phyloP scores from a whole-genome alignment of 2,329 filamentous ascomycete genomes.

The Ascomycota sp. region DNA sequence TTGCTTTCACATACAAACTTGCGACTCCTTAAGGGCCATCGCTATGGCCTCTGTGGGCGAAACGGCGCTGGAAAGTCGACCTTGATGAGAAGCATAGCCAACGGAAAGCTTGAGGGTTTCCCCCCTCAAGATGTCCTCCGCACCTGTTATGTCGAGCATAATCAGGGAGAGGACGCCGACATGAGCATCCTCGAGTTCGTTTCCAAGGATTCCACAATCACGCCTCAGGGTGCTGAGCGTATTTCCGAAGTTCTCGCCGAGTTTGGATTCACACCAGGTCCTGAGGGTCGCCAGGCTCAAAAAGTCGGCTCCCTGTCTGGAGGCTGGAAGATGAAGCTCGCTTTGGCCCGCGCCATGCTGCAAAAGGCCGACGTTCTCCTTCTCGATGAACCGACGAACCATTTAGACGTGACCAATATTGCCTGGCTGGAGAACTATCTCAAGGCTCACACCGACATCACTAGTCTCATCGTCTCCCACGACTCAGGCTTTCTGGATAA shows the following conservation, averaged over 20 bases:
- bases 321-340: constrained; percentile 99
- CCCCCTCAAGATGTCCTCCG: constrained; percentile 78
- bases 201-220: constrained; percentile 70
- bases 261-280: constrained; percentile 83
- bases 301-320: constrained; percentile 88
- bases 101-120: constrained; percentile 92
- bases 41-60: constrained; percentile 89
- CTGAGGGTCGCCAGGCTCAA: constrained; percentile 71
- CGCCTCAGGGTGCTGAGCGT: constrained; percentile 55
- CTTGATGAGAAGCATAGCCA: constrained; percentile 88
- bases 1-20: constrained; percentile 91
- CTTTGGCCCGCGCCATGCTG: constrained; percentile 87
- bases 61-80: constrained; percentile 99
- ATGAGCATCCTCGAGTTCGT: constrained; percentile 91
- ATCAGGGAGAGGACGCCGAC: constrained; percentile 93
- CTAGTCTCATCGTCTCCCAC: constrained; percentile 93
- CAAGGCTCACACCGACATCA: constrained; percentile 89
- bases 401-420: constrained; percentile 89
- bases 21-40: constrained; percentile 82
- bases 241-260: constrained; percentile 72
- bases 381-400: constrained; percentile 96
- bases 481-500: constrained; percentile 94
- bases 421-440: constrained; percentile 92
- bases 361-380: constrained; percentile 91
- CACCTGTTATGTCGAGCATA: constrained; percentile 97